Base-by-base conservation (phyloP, 148 eudicot species). In the Camellia lanceoleosa region DNA sequence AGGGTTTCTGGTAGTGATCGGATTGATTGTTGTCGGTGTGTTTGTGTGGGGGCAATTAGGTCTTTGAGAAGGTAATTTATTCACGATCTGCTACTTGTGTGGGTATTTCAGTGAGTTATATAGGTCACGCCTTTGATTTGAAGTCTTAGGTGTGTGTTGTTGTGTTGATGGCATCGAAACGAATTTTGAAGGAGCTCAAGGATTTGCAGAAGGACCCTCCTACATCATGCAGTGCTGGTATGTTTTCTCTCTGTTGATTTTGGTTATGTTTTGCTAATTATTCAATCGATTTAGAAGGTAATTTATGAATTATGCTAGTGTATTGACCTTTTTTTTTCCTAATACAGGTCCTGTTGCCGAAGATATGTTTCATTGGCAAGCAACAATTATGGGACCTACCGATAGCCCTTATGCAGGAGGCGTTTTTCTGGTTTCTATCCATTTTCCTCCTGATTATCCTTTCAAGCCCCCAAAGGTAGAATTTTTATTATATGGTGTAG, bases 131-230 rank as follows among this genome's bases (percentile, higher is more conserved):
- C 14, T 78, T 67, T 38, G 51, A 78, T 41, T 78, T 11, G 63
- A 78, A 56, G 80, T 38, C 14, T 0, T 65, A 15, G 72, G 8
- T 20, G 61, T 58, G 60, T 18, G 73, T 54, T 30, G 38, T 44
- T 65, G 23, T 63, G 6, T 38, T 47, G 2, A 85, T 85, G 87
- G 87, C 87, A 41, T 85, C 87, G 43, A 84, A 81, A 74, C 80
- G 87, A 59, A 84, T 84, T 44, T 75, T 84, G 84, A 84, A 84
- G 82, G 87, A 84, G 84, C 87, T 84, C 61, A 84, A 84, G 82
- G 87, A 84, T 84, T 78, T 84, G 81, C 87, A 84, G 87, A 84
- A 84, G 87, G 87, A 84, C 41, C 87, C 87, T 73, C 87, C 87
- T 3, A 84, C 87, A 3, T 84, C 87, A 11, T 84, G 87, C 87